These are phyloP conservation scores for Nannizziopsis barbatae DNA, from an alignment of 2,329 filamentous ascomycete species.

Conservation along the genomic window DNA sequence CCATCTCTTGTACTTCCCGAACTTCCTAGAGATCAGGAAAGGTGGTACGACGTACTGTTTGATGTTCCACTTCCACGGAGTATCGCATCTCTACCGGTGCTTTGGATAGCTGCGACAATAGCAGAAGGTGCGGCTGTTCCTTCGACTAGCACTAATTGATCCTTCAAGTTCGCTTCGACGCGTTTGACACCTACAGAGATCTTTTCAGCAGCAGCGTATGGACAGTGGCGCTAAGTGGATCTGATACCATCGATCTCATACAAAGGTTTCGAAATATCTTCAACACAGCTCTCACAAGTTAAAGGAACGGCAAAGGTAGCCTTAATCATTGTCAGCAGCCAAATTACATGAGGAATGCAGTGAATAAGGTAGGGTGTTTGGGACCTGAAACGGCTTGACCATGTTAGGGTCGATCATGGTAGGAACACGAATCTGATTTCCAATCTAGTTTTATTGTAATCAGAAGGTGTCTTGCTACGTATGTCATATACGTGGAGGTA, in stretches of 20 bases:
- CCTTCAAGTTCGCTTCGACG: constrained; percentile 67
- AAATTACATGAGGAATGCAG: neutral
- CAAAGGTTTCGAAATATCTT: constrained; percentile 70
- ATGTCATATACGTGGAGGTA: too few relatives aligned
- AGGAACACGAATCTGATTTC: too few relatives aligned
- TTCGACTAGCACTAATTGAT: constrained; percentile 74
- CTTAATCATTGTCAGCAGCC: constrained; percentile 35
- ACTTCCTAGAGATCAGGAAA: constrained; percentile 8
- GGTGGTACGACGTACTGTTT: constrained; percentile 49
- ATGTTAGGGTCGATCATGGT: constrained; percentile 17
- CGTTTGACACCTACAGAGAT: constrained; percentile 58
- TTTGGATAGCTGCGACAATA: constrained; percentile 79
- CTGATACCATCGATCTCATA: constrained; percentile 55
- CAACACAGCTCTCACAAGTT: constrained; percentile 79
- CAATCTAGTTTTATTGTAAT: too few relatives aligned
- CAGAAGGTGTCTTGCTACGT: too few relatives aligned
- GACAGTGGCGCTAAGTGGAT: neutral
- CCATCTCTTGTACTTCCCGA: neutral
- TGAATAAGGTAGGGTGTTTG: neutral
- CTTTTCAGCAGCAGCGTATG: neutral
- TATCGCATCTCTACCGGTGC: constrained; percentile 86
- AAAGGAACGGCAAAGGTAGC: constrained; percentile 92
- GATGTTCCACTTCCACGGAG: constrained; percentile 75
- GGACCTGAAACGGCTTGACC: constrained; percentile 39
- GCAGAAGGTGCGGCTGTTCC: constrained; percentile 82